phyloP scores from a whole-genome alignment of 169 alveolate genomes.

The Eimeria sp. region DNA sequence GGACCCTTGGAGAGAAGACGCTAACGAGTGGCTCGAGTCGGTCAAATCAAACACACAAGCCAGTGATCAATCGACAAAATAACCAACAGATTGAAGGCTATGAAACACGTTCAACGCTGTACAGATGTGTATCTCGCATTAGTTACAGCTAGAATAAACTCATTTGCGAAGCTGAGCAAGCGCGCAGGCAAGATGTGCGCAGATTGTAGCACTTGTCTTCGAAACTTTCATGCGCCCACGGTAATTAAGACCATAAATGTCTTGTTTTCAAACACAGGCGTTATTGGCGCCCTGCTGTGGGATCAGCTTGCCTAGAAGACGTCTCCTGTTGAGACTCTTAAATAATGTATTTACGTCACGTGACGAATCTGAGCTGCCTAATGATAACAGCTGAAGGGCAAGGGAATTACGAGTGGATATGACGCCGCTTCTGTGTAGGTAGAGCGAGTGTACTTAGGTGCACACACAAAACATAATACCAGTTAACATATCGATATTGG shows the following conservation, averaged over 20 bases:
- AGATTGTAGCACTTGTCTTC: background rate
- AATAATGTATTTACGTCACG: background rate
- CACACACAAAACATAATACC: background rate
- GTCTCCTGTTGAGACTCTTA: background rate
- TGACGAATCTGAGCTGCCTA: background rate
- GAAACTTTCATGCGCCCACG: background rate
- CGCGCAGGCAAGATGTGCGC: background rate
- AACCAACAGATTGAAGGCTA: background rate
- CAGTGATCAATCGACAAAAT: background rate
- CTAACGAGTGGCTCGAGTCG: background rate
- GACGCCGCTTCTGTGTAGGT: background rate
- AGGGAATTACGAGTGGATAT: background rate
- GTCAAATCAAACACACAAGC: background rate
- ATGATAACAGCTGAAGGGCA: background rate
- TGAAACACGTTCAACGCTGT: background rate
- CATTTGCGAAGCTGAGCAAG: background rate
- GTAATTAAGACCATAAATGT: background rate
- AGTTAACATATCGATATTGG: background rate
- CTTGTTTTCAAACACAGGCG: background rate
- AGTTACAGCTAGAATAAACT: background rate
- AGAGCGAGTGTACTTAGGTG: background rate
- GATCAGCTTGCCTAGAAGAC: background rate
- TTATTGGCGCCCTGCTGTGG: background rate
- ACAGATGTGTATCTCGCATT: background rate
- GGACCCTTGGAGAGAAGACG: conserved; percentile 27